Conservation (phyloP, 2,329 filamentous ascomycete genomes). For the Talaromyces marneffei region DNA sequence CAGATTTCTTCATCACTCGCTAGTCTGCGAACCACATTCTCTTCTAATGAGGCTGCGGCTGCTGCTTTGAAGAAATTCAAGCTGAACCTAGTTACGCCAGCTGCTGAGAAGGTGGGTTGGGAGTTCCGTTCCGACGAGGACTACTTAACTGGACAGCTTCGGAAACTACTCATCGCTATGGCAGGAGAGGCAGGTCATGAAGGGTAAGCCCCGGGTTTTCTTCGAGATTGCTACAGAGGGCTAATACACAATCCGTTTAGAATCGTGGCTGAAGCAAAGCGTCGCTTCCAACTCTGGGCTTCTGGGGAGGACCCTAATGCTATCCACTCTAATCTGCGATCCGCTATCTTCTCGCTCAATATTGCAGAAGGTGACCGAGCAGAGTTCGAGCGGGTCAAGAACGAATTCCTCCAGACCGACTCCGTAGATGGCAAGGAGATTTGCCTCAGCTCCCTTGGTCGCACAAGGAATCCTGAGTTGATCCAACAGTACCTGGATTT, state of each 20-base stretch:
- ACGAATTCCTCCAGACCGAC: conserved; percentile 75
- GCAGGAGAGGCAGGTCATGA: conserved; percentile 74
- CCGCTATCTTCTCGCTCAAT: conserved; percentile 72
- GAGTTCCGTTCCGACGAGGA: conserved; percentile 72
- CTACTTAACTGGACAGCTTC: conserved; percentile 74
- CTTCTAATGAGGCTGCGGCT: conserved; percentile 65
- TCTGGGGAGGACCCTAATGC: conserved; percentile 59
- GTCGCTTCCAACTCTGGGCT: conserved; percentile 74
- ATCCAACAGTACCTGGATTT: conserved; percentile 65
- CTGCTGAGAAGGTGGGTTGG: conserved; percentile 78
- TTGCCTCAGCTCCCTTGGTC: conserved; percentile 68
- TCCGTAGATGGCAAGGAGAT: conserved; percentile 91
- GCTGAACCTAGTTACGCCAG: conserved; percentile 67
- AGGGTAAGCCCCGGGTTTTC: conserved; percentile 47
- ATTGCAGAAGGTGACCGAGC: conserved; percentile 65
- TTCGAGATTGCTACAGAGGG: conserved; percentile 1
- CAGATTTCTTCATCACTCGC: conserved; percentile 73
- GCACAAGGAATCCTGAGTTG: conserved; percentile 62
- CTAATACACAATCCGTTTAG: conserved; percentile 33
- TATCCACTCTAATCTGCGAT: conserved; percentile 75
- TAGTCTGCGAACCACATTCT: conserved; percentile 78
- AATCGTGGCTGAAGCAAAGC: conserved; percentile 65
- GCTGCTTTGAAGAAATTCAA: conserved; percentile 71
- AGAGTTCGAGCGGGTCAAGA: conserved; percentile 69
- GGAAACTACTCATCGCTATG: conserved; percentile 70